Conservation (phyloP, 2,329 filamentous ascomycete genomes). For the Penicillium sp. region DNA sequence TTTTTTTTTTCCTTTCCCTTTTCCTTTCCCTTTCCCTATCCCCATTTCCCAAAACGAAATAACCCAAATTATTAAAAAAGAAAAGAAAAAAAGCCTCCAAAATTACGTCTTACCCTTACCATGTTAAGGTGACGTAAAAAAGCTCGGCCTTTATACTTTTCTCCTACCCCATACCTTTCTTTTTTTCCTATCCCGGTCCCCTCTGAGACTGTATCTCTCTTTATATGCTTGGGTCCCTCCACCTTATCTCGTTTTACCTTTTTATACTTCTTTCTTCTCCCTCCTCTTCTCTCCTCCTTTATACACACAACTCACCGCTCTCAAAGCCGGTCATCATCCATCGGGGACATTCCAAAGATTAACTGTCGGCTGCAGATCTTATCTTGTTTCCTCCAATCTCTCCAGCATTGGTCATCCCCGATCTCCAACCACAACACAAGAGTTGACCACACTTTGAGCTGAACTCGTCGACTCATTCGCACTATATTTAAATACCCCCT, state of each 20-base stretch:
- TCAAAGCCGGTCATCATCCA: not conserved
- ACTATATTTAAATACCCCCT: constrained; percentile 14
- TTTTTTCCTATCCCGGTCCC: constrained; percentile 29
- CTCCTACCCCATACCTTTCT: constrained; percentile 34
- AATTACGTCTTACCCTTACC: constrained; percentile 30
- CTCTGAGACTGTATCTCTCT: constrained; percentile 15
- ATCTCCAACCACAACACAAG: constrained; percentile 11
- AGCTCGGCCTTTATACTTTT: constrained; percentile 32
- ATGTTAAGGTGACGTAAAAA: constrained; percentile 36
- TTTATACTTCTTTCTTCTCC: constrained; percentile 17
- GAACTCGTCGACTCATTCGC: not conserved
- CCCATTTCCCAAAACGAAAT: constrained; percentile 20
- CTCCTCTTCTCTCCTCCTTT: not conserved
- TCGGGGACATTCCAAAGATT: not conserved
- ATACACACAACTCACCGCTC: not conserved
- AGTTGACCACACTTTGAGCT: not conserved
- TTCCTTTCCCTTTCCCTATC: constrained; percentile 7
- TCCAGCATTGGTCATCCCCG: constrained; percentile 6
- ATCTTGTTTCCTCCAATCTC: not conserved
- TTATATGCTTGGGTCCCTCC: constrained; percentile 32
- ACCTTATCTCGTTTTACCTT: constrained; percentile 25
- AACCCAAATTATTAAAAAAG: constrained; percentile 15
- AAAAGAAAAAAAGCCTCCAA: no score
- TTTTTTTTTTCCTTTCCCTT: no score
- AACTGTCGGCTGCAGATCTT: constrained; percentile 6